Evolutionary conservation across 495 filamentous ascomycete species (phyloP).

Genomic region (Penicillium cinerascens): DNA sequence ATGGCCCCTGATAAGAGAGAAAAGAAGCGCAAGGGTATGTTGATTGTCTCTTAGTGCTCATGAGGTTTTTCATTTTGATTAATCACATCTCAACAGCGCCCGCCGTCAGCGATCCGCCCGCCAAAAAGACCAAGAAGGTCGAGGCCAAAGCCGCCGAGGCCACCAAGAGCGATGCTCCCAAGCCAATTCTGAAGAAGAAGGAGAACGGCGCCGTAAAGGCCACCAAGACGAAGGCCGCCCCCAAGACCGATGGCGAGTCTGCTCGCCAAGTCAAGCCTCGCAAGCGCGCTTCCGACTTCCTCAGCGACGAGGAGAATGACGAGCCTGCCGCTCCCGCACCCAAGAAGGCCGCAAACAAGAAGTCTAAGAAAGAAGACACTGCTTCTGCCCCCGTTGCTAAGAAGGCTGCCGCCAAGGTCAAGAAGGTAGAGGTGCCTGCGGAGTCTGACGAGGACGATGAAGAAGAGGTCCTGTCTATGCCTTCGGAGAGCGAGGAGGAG

Average conservation of each 20-base stretch:
- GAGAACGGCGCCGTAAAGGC: conserved; percentile 20
- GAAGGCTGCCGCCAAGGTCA: conserved; percentile 33
- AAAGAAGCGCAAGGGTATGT: conserved; percentile 72
- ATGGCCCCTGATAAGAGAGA: conserved; percentile 70
- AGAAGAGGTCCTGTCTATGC: conserved; percentile 23
- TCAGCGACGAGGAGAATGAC: conserved; percentile 40
- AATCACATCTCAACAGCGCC: conserved; percentile 28
- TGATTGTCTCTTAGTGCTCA: neutral
- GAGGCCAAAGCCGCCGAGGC: conserved; percentile 29
- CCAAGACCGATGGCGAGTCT: conserved; percentile 37
- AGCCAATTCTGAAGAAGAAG: conserved; percentile 41
- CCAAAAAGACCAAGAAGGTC: conserved; percentile 60
- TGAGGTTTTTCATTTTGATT: neutral
- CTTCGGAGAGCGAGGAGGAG: conserved; percentile 26
- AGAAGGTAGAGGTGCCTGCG: conserved; percentile 29
- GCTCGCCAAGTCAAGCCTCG: conserved; percentile 42
- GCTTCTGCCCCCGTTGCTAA: conserved; percentile 24
- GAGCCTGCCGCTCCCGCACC: conserved; percentile 23
- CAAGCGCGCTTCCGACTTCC: conserved; percentile 55
- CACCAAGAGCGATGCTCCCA: conserved; percentile 27
- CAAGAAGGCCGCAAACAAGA: conserved; percentile 31
- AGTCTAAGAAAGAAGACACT: conserved; percentile 40
- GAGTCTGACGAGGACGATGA: conserved; percentile 30
- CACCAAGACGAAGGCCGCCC: conserved; percentile 20
- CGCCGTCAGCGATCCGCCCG: conserved; percentile 48